phyloP scores from a whole-genome alignment of 768 basidiomycete genomes.

The Lanmaoa rubissima region DNA sequence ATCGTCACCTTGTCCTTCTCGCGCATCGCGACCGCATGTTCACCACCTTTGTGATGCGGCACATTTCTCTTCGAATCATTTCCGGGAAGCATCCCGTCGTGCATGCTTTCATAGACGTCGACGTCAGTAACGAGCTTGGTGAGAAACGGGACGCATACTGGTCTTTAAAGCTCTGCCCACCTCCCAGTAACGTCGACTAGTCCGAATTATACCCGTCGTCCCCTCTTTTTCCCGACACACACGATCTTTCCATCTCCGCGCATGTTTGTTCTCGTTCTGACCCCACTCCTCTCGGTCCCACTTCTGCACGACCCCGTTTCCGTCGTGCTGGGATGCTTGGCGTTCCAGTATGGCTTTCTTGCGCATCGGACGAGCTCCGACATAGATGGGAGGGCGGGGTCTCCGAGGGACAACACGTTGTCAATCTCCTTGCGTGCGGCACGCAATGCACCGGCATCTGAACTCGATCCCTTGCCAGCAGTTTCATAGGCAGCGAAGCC shows the following conservation, averaged over 20 bases:
- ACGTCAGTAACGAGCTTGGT: no score
- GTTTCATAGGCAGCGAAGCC: no score
- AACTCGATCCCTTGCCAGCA: no score
- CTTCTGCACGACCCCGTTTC: conserved; percentile 65
- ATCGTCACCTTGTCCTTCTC: conserved; percentile 83
- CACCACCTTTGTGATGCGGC: conserved; percentile 40
- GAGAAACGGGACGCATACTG: conserved; percentile 53
- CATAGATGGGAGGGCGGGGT: no score
- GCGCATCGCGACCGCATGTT: conserved; percentile 59
- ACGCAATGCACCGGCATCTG: no score
- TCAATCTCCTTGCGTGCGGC: no score
- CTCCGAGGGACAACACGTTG: no score
- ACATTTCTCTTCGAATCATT: conserved; percentile 55
- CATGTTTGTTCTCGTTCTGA: conserved; percentile 83
- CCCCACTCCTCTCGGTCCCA: conserved; percentile 78
- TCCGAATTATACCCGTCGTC: conserved; percentile 79
- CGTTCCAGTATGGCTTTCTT: conserved; percentile 55
- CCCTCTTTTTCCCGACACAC: conserved; percentile 65
- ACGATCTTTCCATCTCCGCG: conserved; percentile 65
- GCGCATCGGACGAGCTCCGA: no score
- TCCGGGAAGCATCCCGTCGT: conserved; percentile 61
- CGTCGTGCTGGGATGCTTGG: conserved; percentile 52
- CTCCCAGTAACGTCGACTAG: no score
- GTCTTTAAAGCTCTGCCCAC: conserved; percentile 78
- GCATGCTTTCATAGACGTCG: no score